Base-by-base conservation (phyloP, 2,329 filamentous ascomycete genomes). In the Colletotrichum sp. region DNA sequence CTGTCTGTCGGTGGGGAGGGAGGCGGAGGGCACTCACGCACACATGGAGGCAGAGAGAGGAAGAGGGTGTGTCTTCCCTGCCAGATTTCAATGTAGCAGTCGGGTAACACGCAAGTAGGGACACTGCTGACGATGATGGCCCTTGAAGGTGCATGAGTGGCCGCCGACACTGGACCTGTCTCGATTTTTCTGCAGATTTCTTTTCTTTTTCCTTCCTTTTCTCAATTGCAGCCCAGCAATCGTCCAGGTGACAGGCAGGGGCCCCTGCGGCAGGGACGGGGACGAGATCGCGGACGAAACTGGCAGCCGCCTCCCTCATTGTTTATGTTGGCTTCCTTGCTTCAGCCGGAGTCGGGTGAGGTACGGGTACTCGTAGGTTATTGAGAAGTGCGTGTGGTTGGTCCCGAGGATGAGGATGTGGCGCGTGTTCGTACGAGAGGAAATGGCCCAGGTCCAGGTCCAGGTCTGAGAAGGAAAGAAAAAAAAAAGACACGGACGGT, bases 241-340 rank as follows among this genome's bases (percentile, higher is more conserved):
- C 49, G 34, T 69, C 74, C 64, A 66, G 63, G 64, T 73, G 70
- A 65, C 73, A 69, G 63, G 69, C 72, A 63, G 60, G 49, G 57
- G 28, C n/a, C 34, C 16, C 16, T 21, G 28, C n/a, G 13, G 21
- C 24, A 28, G 57, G n/a, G 26, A 63, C 8, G n/a, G 52, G 44
- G 44, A 52, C 12, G 44, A 24, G 44, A 52, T 52, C 44, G 44
- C 12, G 44, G n/a, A 52, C 44, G 44, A 52, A 24, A 55, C 21
- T 68, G 66, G 66, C 44, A 60, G 66, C 32, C 21, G 21, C 15
- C 32, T 57, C 49, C 66, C 49, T 57, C 52, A 28, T n/a, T 39
- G 44, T 52, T 24, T 6, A 52, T 52, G 44, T 30, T 59, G 24
- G 24, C 24, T 59, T 59, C 24, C 55, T 59, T 59, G 55, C 55